Conservation (phyloP, 176 grass and related monocot genomes). For the Saccharum spontaneum region DNA sequence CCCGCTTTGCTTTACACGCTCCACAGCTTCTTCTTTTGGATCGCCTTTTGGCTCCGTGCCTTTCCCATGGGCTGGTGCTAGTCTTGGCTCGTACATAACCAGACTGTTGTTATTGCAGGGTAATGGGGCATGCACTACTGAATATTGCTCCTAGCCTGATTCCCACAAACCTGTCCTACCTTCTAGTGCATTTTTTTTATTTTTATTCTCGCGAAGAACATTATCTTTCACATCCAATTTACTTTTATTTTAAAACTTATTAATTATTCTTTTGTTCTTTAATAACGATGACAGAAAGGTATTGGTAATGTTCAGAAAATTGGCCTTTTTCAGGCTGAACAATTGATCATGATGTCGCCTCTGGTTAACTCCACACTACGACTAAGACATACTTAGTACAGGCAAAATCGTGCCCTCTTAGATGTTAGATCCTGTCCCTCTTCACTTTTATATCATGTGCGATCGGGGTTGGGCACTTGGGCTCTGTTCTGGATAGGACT, state of each 20-base stretch:
- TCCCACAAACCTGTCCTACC: constrained; percentile 35
- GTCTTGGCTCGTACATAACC: constrained; percentile 23
- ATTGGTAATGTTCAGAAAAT: neutral
- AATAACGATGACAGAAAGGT: neutral
- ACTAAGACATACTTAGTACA: constrained; percentile 13
- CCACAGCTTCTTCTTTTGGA: constrained; percentile 29
- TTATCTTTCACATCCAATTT: neutral
- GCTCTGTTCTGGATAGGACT: constrained; percentile 30
- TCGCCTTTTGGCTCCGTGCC: constrained; percentile 25
- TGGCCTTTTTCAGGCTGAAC: neutral
- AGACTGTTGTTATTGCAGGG: constrained; percentile 20
- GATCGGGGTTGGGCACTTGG: neutral
- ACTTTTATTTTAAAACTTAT: neutral
- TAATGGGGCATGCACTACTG: constrained; percentile 41
- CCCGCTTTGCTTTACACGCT: constrained; percentile 39
- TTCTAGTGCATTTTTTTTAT: constrained; percentile 19
- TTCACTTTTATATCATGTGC: neutral
- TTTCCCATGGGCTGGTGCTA: constrained; percentile 34
- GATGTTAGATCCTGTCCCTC: constrained; percentile 26
- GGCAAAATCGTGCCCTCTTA: constrained; percentile 17
- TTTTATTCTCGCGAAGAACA: neutral
- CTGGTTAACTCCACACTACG: neutral
- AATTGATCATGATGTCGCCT: neutral
- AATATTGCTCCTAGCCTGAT: constrained; percentile 47
- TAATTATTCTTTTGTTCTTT: neutral